Conservation (phyloP, 371 early-diverging fungal species). For the Rhizopus sp. region DNA sequence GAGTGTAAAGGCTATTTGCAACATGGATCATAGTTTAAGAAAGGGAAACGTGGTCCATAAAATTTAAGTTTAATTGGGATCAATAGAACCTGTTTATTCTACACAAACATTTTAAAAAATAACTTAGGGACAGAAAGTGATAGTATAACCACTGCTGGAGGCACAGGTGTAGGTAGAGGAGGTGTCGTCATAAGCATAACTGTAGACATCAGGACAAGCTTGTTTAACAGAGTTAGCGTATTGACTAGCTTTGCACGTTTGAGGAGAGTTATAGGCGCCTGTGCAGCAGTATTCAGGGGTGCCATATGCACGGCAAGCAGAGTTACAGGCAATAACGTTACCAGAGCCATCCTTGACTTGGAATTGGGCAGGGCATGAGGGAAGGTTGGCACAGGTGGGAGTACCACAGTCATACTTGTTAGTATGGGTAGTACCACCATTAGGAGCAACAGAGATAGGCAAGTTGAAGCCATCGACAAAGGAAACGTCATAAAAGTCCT, state of each 20-base stretch:
- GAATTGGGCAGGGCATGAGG: conserved; percentile 28
- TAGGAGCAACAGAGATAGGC: conserved; percentile 31
- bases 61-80: no score
- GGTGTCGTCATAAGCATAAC: conserved; percentile 22
- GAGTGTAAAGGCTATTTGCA: no score
- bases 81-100: no score
- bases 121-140: conserved; percentile 24
- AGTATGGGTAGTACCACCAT: not conserved
- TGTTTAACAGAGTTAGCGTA: conserved; percentile 18
- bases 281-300: conserved; percentile 24
- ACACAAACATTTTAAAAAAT: not conserved
- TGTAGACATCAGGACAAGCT: conserved; percentile 23
- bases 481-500: conserved; percentile 39
- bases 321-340: conserved; percentile 20
- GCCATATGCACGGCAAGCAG: conserved; percentile 25
- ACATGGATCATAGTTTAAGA: no score
- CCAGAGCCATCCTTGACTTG: conserved; percentile 19
- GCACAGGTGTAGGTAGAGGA: conserved; percentile 32
- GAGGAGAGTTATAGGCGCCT: conserved; percentile 5
- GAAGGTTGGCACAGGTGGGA: conserved; percentile 23
- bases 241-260: conserved; percentile 11
- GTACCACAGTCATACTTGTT: conserved; percentile 29
- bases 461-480: conserved; percentile 46
- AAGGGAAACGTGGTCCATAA: no score
- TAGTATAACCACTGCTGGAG: conserved; percentile 22